Base-by-base conservation (phyloP, 495 filamentous ascomycete genomes). In the Penicillium turbatum region DNA sequence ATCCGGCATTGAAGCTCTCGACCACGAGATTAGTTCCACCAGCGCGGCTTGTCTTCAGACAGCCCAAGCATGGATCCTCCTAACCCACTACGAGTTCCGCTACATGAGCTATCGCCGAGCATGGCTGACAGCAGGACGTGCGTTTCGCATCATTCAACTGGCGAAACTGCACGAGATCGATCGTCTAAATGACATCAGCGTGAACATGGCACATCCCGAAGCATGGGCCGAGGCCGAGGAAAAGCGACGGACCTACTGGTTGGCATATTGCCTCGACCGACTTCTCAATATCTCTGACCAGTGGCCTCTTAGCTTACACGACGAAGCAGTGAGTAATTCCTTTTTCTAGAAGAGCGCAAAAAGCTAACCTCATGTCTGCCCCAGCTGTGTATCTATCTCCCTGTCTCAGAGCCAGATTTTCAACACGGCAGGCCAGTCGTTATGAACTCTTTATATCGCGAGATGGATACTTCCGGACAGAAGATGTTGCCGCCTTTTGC, bases 211-310 rank as follows among this genome's bases (percentile, higher is more conserved):
- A 17, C 47, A 52, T 9, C 51, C 59, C 16, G 55, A 62, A 21
- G 55, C 64, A 27, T 68, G 62, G 61, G 59, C 64, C 1, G 64
- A 65, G 21, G 42, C 64, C 1, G 80, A 83, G 51, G 79, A 82
- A 52, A 71, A 73, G 52, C 61, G 80, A 35, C 68, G 80, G 31
- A 75, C 75, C 0, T 82, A 82, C 46, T 83, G 81, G 81, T 67
- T 82, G 40, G 79, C 80, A 0, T 82, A 79, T 42, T 73, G 68
- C 24, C 67, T 83, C 10, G 81, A 83, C 57, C 70, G 75, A 0
- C 72, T 82, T 21, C 71, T 78, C 45, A 78, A 73, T 38, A 66
- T 82, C 21, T 68, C 68, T 30, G 70, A 75, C 30, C 68, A 69
- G 4, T 62, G 70, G 49, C 79, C 78, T 1, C 63, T 78, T 46